Base-by-base conservation (phyloP, 2,329 filamentous ascomycete genomes). In the Calonectria pseudoturangicola region DNA sequence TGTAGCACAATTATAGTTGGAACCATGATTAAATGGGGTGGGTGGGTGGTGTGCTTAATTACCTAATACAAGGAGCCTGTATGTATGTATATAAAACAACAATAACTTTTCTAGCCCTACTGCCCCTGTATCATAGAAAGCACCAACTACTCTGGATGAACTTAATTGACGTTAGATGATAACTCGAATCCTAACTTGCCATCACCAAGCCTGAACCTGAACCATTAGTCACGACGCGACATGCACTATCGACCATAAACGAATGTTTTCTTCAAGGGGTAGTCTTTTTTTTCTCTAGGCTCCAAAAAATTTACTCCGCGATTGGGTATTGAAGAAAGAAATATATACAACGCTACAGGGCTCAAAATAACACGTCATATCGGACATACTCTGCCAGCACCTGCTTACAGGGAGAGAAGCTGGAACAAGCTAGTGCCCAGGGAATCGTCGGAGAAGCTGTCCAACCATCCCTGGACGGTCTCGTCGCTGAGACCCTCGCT, bases 391-490 rank as follows among this genome's bases (percentile, higher is more conserved):
- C 16, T 27, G 33, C 54, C 6, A 16, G 33, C 33, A 58, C n/a
- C 18, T 5, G 39, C 39, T 41, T 60, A 60, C 33, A 60, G 4
- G 13, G n/a, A 27, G 4, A 60, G 54, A 4, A 78, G 48, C 68
- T 80, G 75, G 72, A 80, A 80, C 33, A 79, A 65, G 60, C 78
- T 80, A 70, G 74, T 79, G 15, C 75, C 63, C 47, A 77, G 66
- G 5, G 64, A 56, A 7, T 71, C 67, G 9, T 50, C 36, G n/a
- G 69, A 63, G 33, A 76, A 71, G n/a, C 75, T 72, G 21, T 73
- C 72, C 2, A 85, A 54, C 84, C 84, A 85, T 21, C 66, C 58
- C 70, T 82, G 78, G 33, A 88, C 84, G 66, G 85, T 82, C 33
- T 80, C 80, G 6, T 84, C 79, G 63, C 83, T 83, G 16, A 89